These are phyloP conservation scores for Trichoderma virens DNA, from an alignment of 495 filamentous ascomycete species.

Conservation along the genomic window DNA sequence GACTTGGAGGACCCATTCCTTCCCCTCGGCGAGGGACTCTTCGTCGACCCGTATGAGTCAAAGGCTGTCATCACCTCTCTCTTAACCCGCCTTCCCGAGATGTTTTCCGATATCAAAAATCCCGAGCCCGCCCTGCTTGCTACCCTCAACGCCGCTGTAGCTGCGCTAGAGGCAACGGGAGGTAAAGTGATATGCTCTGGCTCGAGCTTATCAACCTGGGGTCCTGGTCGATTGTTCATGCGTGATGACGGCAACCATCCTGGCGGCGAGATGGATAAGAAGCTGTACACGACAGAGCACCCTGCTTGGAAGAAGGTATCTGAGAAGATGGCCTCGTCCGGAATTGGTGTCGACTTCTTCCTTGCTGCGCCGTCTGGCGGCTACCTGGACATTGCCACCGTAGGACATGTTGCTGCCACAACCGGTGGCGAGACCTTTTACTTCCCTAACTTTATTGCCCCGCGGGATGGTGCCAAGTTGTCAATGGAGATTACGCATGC, in stretches of 20 bases:
- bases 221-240: conserved; percentile 73
- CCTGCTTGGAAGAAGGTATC: conserved; percentile 74
- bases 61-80: conserved; percentile 80
- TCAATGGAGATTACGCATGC: conserved; percentile 78
- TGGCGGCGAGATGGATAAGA: conserved; percentile 83
- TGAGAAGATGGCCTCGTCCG: conserved; percentile 79
- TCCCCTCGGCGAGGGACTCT: conserved; percentile 82
- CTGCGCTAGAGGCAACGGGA: conserved; percentile 74
- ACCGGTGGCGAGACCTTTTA: conserved; percentile 92
- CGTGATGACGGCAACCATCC: conserved; percentile 84
- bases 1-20: conserved; percentile 97
- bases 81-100: conserved; percentile 66
- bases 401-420: conserved; percentile 66
- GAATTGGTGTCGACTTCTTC: conserved; percentile 89
- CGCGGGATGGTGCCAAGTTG: conserved; percentile 77
- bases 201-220: conserved; percentile 77
- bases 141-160: conserved; percentile 70
- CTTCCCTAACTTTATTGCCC: conserved; percentile 90
- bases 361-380: conserved; percentile 80
- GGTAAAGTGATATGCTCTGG: conserved; percentile 90
- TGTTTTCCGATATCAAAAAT: conserved; percentile 80
- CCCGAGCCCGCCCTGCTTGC: conserved; percentile 84
- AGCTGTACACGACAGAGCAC: conserved; percentile 85
- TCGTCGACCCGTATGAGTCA: conserved; percentile 92
- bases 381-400: conserved; percentile 91